phyloP scores from a whole-genome alignment of 148 eudicot genomes.

The Nepenthes mirabilis region DNA sequence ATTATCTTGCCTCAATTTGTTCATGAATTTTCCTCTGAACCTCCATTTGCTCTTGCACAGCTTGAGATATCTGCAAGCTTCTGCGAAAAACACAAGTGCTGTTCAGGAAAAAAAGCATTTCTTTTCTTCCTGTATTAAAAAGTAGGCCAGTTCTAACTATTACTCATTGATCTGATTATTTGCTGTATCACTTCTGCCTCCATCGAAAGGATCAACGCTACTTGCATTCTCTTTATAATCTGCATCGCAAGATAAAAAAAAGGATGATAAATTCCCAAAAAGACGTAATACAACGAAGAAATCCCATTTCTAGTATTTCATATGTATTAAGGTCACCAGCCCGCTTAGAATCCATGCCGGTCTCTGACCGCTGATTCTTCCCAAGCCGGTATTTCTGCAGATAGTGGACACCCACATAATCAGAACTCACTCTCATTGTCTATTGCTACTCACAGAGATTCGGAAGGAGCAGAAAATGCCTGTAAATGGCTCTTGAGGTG shows the following conservation, averaged over 20 bases:
- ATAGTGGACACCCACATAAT: background rate
- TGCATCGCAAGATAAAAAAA: conserved; percentile 8
- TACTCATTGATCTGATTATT: conserved; percentile 60
- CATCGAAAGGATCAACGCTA: conserved; percentile 14
- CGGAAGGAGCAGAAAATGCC: conserved; percentile 17
- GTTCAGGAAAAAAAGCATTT: background rate
- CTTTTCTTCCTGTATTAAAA: background rate
- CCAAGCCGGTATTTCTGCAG: conserved; percentile 86
- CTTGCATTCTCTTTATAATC: conserved; percentile 18
- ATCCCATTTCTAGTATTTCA: background rate
- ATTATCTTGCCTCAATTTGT: conserved; percentile 64
- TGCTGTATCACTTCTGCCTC: conserved; percentile 23
- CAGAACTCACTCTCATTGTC: background rate
- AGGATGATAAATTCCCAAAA: conserved; percentile 1
- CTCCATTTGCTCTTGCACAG: conserved; percentile 74
- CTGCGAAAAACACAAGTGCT: conserved; percentile 18
- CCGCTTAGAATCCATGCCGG: conserved; percentile 26
- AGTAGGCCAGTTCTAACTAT: conserved; percentile 9
- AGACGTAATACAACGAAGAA: background rate
- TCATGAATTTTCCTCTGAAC: conserved; percentile 79
- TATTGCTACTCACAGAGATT: background rate
- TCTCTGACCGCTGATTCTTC: conserved; percentile 41
- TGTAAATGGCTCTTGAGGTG: conserved; percentile 93
- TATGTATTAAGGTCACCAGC: conserved; percentile 21
- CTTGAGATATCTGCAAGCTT: conserved; percentile 37